Base-by-base conservation (phyloP, 1,139 yeast species). In the Torulaspora globosa region DNA sequence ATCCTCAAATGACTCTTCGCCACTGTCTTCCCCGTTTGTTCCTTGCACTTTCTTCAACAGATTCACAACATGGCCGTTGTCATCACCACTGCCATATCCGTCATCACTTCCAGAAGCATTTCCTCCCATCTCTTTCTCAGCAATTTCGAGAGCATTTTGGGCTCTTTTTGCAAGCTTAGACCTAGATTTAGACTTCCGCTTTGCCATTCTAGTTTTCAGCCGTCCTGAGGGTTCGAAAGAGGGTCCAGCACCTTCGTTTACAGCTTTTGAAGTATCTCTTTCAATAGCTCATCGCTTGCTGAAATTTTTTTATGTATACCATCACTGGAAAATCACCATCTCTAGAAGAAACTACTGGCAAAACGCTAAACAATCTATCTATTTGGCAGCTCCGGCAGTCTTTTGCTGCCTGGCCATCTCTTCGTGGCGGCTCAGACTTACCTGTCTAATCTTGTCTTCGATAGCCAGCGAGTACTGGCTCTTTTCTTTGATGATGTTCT, bases 401-500 rank as follows among this genome's bases (percentile, higher is more conserved):
- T 40, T 30, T 26, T 36, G 31, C 35, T 39, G 40, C 26, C 34
- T 43, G 43, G 36, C 30, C 39, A 64, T 45, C 35, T 53, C 59
- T 35, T 56, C 60, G 36, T 55, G 63, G 28, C 49, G 60, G 36
- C 40, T 51, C 28, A 58, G 43, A 3, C 62, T 63, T 2, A 55
- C 52, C 36, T 58, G 58, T 51, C 68, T 61, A 8, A 64, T 55
- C 43, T 59, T 62, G 30, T 51, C 51, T 38, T 63, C 68, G 39
- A 64, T 57, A 3, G 66, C 58, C 43, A 60, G 19, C 2, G 67
- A 57, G 2, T 65, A 56, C 42, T 60, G 63, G 16, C 58, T 50
- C 49, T 84, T 84, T 57, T 81, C 86, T 48, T 75, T 76, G 52
- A 92, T 80, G 30, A 92, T 83, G 32, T 76, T 80, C 55, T 82